Evolutionary conservation across 208 protist species (phyloP).

Genomic region (Leishmania turanica): DNA sequence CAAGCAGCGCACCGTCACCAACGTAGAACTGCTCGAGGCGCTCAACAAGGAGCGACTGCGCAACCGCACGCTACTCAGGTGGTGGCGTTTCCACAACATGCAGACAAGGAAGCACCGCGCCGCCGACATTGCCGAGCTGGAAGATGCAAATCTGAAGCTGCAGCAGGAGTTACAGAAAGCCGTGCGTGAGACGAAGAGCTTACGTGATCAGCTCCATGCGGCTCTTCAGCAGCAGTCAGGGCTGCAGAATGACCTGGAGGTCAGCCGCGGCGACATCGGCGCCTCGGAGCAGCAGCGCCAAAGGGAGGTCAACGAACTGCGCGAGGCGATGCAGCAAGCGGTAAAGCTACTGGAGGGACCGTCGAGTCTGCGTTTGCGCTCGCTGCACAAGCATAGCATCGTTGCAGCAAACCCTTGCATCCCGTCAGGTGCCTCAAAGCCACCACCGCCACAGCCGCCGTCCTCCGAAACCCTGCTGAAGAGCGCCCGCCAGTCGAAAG

Average conservation of each 20-base stretch:
- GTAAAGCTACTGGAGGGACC: conserved; percentile 17
- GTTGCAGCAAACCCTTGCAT: background rate
- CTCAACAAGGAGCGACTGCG: conserved; percentile 42
- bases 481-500: conserved; percentile 2
- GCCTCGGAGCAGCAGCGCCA: conserved; percentile 9
- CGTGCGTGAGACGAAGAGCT: conserved; percentile 4
- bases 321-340: conserved; percentile 17
- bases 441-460: background rate
- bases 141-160: conserved; percentile 15
- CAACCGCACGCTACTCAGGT: conserved; percentile 31
- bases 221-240: conserved; percentile 6
- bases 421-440: background rate
- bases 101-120: conserved; percentile 5
- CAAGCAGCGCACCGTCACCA: conserved; percentile 51
- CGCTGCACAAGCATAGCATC: conserved; percentile 10
- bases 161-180: conserved; percentile 10
- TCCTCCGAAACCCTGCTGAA: background rate
- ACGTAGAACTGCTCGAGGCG: conserved; percentile 41
- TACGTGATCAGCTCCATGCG: conserved; percentile 15
- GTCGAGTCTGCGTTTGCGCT: background rate
- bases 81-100: conserved; percentile 23
- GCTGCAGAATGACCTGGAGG: conserved; percentile 15
- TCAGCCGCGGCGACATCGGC: conserved; percentile 6
- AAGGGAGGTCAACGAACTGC: conserved; percentile 20
- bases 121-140: conserved; percentile 11